Evolutionary conservation across 2,329 filamentous ascomycete genomes (phyloP).

Genomic region (Aspergillus udagawae): DNA sequence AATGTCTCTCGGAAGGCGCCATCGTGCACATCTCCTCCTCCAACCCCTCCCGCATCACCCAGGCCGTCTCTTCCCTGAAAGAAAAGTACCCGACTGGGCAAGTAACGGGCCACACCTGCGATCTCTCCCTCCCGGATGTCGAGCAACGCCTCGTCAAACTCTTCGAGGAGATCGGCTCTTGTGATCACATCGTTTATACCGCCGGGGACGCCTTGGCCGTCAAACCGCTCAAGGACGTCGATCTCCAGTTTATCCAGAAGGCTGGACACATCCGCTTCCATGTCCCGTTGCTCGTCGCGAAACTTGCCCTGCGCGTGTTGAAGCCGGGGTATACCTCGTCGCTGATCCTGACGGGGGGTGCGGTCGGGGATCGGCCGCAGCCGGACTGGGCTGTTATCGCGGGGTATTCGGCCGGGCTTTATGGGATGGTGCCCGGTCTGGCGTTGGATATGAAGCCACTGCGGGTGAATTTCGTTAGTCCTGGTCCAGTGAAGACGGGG

Average conservation of each 20-base stretch:
- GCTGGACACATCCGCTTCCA: constrained; percentile 32
- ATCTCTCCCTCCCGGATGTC: constrained; percentile 45
- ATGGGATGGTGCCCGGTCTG: constrained; percentile 35
- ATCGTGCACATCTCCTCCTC: constrained; percentile 49
- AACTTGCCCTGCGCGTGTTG: constrained; percentile 37
- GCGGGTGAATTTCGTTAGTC: constrained; percentile 40
- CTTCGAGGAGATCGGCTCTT: constrained; percentile 7
- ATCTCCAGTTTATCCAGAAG: constrained; percentile 14
- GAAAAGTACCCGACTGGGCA: constrained; percentile 39
- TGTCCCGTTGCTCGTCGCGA: constrained; percentile 36
- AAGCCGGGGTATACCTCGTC: constrained; percentile 23
- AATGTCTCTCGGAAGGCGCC: constrained; percentile 47
- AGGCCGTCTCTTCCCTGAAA: constrained; percentile 39
- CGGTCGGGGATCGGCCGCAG: constrained; percentile 30
- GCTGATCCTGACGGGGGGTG: constrained; percentile 41
- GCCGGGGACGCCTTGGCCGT: constrained; percentile 40
- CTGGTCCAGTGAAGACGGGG: constrained; percentile 41
- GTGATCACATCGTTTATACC: constrained; percentile 52
- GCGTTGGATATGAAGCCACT: constrained; percentile 42
- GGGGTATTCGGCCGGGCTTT: constrained; percentile 18
- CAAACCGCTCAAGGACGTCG: constrained; percentile 20
- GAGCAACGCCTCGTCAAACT: constrained; percentile 37
- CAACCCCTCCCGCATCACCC: constrained; percentile 33
- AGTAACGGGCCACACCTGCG: constrained; percentile 41
- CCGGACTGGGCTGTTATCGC: constrained; percentile 31